Evolutionary conservation across 345 rosid species (phyloP).

Genomic region (Abelmoschus esculentus): DNA sequence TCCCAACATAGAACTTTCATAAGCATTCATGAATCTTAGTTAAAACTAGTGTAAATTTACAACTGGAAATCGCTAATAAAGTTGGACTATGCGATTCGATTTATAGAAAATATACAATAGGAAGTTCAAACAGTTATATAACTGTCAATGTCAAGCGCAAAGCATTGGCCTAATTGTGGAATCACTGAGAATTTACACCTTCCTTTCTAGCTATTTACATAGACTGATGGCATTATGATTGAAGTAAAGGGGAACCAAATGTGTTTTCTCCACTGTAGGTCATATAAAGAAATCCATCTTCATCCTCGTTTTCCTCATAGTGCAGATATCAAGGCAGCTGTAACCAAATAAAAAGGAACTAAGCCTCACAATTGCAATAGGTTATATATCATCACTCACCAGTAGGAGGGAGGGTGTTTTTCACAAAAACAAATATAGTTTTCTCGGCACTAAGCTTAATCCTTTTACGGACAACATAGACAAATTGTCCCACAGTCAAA

Average conservation of each 20-base stretch:
- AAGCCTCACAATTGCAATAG: not conserved
- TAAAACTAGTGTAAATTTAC: not conserved
- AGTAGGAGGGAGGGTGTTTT: constrained; percentile 57
- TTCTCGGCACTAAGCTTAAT: constrained; percentile 68
- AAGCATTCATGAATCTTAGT: not conserved
- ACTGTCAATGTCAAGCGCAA: not conserved
- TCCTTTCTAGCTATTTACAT: constrained; percentile 20
- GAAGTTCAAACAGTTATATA: not conserved
- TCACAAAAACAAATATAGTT: constrained; percentile 66
- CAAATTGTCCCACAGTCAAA: constrained; percentile 73
- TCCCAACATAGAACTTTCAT: not conserved
- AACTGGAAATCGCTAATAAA: not conserved
- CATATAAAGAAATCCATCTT: constrained; percentile 76
- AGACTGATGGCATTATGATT: not conserved
- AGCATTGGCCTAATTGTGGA: constrained; percentile 4
- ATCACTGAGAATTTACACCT: constrained; percentile 30
- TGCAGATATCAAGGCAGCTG: constrained; percentile 66
- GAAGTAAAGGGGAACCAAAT: constrained; percentile 32
- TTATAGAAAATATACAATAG: not conserved
- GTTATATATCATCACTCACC: constrained; percentile 26
- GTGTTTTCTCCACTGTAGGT: constrained; percentile 77
- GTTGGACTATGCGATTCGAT: not conserved
- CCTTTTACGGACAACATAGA: constrained; percentile 74
- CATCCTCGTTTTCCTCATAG: constrained; percentile 63
- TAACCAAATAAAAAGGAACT: not conserved